Conservation (phyloP, 2,329 filamentous ascomycete species). For the Chalaropsis thielavioides region DNA sequence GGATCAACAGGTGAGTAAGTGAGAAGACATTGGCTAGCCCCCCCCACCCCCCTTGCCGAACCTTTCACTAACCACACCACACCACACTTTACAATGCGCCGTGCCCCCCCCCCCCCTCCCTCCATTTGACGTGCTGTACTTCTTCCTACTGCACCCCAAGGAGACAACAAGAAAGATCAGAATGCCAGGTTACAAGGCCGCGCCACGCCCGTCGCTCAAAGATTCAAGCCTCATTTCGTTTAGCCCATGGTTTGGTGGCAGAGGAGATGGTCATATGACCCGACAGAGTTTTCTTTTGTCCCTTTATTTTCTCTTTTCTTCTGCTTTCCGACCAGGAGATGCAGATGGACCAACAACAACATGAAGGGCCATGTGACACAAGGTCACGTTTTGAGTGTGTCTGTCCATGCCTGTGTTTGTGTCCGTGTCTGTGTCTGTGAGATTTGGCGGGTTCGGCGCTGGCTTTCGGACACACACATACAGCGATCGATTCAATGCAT, state of each 20-base stretch:
- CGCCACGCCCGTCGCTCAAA: background rate
- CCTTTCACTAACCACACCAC: background rate
- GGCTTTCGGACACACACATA: background rate
- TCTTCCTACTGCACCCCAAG: constrained; percentile 9
- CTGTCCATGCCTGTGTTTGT: constrained; percentile 5
- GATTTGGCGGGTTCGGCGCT: background rate
- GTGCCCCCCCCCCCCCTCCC: too few relatives aligned
- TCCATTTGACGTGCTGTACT: background rate
- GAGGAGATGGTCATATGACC: constrained; percentile 9
- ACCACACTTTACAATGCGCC: background rate
- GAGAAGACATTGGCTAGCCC: background rate
- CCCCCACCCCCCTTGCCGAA: background rate
- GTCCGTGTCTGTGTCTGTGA: background rate
- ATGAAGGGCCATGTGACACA: background rate
- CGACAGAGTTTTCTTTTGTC: constrained; percentile 3
- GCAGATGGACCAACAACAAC: background rate
- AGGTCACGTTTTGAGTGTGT: background rate
- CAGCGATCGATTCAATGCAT: background rate
- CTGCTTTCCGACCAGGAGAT: background rate
- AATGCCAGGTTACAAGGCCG: background rate
- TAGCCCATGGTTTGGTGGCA: background rate
- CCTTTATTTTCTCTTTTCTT: background rate
- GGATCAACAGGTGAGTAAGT: background rate
- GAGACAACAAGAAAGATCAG: constrained; percentile 3
- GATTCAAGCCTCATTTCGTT: constrained; percentile 5